phyloP scores from a whole-genome alignment of 495 filamentous ascomycete species.

The Terfezia boudieri region DNA sequence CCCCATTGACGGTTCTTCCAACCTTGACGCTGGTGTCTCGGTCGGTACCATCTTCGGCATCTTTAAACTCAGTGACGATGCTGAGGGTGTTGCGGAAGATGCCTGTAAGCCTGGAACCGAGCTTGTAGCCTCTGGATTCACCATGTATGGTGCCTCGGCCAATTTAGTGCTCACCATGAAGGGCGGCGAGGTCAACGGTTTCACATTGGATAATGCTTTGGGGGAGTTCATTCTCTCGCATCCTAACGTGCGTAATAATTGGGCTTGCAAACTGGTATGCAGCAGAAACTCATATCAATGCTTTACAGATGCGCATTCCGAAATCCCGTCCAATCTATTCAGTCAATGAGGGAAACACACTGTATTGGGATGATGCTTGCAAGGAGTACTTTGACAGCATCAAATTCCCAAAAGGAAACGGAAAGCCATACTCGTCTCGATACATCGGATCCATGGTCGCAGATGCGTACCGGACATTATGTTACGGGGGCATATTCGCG shows the following conservation, averaged over 20 bases:
- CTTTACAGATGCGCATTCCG: conserved; percentile 49
- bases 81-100: conserved; percentile 55
- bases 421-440: conserved; percentile 81
- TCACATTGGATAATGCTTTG: conserved; percentile 85
- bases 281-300: not conserved
- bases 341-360: conserved; percentile 91
- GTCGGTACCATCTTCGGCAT: conserved; percentile 96
- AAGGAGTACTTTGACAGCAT: conserved; percentile 73
- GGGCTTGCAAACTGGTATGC: not conserved
- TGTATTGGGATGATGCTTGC: conserved; percentile 82
- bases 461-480: conserved; percentile 82
- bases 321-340: conserved; percentile 72
- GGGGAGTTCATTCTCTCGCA: conserved; percentile 98
- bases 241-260: conserved; percentile 31
- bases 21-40: conserved; percentile 91
- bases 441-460: conserved; percentile 98
- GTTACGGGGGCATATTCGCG: conserved; percentile 93
- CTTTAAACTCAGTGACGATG: conserved; percentile 55
- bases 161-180: conserved; percentile 96
- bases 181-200: conserved; percentile 80
- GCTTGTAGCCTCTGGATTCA: conserved; percentile 85
- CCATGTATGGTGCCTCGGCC: conserved; percentile 96
- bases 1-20: conserved; percentile 93
- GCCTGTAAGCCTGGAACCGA: conserved; percentile 72
- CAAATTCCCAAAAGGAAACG: conserved; percentile 48